Evolutionary conservation across 169 alveolate genomes (phyloP).

Genomic region (Perkinsus olseni): DNA sequence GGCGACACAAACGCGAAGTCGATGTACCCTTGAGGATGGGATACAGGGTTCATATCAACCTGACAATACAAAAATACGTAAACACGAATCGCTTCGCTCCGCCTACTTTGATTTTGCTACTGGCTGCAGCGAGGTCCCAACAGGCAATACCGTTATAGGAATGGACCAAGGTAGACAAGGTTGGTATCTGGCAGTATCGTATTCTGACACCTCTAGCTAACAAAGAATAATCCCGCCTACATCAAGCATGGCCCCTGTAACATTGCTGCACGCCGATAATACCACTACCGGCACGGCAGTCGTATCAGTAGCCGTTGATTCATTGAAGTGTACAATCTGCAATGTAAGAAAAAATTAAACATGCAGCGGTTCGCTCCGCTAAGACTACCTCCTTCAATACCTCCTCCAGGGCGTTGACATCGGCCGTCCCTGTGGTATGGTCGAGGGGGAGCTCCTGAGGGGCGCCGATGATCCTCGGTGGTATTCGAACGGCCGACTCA

Average conservation of each 20-base stretch:
- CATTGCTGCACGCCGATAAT: background rate
- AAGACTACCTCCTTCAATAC: background rate
- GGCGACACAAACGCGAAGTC: slow-evolving; percentile 83
- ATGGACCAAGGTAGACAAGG: slow-evolving; percentile 25
- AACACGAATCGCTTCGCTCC: background rate
- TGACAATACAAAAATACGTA: too few relatives aligned
- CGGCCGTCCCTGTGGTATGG: background rate
- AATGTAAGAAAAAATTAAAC: background rate
- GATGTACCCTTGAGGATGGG: slow-evolving; percentile 33
- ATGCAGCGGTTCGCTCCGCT: background rate
- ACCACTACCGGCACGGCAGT: background rate
- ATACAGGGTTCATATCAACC: slow-evolving; percentile 39
- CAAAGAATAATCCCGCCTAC: too few relatives aligned
- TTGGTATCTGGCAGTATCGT: background rate
- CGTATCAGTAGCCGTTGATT: background rate
- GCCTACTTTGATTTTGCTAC: slow-evolving; percentile 42
- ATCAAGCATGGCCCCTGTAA: background rate
- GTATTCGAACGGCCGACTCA: too few relatives aligned
- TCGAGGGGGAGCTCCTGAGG: background rate
- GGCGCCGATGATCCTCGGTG: too few relatives aligned
- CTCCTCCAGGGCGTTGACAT: background rate
- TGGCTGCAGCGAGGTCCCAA: slow-evolving; percentile 73
- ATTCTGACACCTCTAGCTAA: background rate
- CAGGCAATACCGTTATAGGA: slow-evolving; percentile 52
- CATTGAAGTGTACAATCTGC: background rate